Evolutionary conservation across 176 grass and related monocot species (phyloP), one percentile per base, ranked within the genome.

Genomic region (Raddia distichophylla): DNA sequence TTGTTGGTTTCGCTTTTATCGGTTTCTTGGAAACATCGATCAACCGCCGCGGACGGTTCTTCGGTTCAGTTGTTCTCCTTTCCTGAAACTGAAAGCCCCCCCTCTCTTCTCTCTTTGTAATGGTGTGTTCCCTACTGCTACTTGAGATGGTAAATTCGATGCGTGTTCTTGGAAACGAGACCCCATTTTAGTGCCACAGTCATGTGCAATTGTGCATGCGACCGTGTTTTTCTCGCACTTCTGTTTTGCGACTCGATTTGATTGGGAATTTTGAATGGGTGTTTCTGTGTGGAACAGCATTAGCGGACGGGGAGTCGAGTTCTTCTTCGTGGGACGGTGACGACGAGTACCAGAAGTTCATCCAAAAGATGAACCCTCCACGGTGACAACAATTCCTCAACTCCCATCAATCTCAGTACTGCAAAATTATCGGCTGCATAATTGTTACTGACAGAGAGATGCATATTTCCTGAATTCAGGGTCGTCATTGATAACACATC

Each of bases 361-460:
- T 97, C 64, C 87, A 88, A 49, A 97, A 86, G 74, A 97, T 97
- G 94, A 97, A 97, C 74, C 94, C 94, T 91, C 94, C 94, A 22
- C 92, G 94, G 94, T 97, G 69, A 60, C 43, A 47, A 42, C 40
- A 22, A 11, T 71, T 75, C 10, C 19, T 71, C 48, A n/a, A 11
- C 40, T 5, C 16, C 19, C 52, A 18, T 81, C 45, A 33, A 18
- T 76, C 47, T 68, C 79, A 64, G 1, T 1, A 56, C 40, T 52
- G 18, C 62, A 81, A 8, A 37, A 60, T 76, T 90, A 58, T 63
- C 63, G 45, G 18, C 40, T 80, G 43, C 61, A 7, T n/a, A 65
- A 12, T 43, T 34, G 7, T 51, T 79, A 65, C 61, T 66, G 27
- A 54, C 43, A 14, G 59, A 43, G 59, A 69, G 27, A 58, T 72